Evolutionary conservation across 129 eudicot species (phyloP).

Genomic region (Deinandra increscens): DNA sequence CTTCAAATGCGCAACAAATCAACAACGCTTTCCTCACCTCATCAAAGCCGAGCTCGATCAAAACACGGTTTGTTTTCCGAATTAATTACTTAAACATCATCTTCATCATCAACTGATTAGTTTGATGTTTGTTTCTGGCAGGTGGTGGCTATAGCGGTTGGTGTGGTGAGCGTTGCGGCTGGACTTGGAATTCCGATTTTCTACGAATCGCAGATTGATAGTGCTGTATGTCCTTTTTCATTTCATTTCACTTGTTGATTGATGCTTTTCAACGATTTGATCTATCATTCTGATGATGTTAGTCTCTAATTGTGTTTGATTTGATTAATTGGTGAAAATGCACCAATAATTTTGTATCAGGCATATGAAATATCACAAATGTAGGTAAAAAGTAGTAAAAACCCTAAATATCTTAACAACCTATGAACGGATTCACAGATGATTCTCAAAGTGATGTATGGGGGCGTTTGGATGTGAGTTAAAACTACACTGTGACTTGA

Average conservation of each 20-base stretch:
- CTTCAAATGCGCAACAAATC: background rate
- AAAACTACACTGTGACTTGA: too few species aligned
- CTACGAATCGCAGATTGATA: slow-evolving; percentile 87
- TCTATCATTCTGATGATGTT: too few species aligned
- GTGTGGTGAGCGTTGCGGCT: slow-evolving; percentile 79
- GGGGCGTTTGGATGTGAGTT: too few species aligned
- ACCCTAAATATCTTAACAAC: too few species aligned
- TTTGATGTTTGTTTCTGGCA: slow-evolving; percentile 24
- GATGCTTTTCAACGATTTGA: too few species aligned
- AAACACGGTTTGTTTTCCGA: background rate
- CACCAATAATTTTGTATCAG: too few species aligned
- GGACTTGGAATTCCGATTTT: slow-evolving; percentile 90
- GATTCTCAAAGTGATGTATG: too few species aligned
- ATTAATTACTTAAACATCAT: background rate
- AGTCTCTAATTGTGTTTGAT: too few species aligned
- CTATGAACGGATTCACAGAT: too few species aligned
- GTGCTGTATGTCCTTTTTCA: slow-evolving; percentile 45
- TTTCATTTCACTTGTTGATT: background rate
- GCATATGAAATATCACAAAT: too few species aligned
- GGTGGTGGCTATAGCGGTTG: slow-evolving; percentile 80
- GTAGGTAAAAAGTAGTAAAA: too few species aligned
- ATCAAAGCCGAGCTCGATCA: background rate
- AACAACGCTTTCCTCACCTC: background rate
- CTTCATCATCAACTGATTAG: background rate
- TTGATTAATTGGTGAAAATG: too few species aligned